phyloP scores from a whole-genome alignment of 805 yeast genomes.

The Candida qinlingensis region DNA sequence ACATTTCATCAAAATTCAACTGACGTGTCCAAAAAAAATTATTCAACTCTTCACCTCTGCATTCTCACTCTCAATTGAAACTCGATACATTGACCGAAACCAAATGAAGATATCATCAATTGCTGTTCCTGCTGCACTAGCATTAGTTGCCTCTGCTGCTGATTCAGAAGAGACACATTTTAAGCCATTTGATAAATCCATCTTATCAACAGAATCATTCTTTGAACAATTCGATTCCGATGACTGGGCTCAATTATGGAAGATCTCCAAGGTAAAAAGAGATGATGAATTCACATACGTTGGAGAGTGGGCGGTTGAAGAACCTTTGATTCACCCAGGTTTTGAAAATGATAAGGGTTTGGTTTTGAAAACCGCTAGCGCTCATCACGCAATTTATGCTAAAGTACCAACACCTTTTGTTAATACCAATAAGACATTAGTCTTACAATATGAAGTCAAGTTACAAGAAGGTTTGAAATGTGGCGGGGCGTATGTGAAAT shows the following conservation, averaged over 20 bases:
- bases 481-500: constrained; percentile 87
- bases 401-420: constrained; percentile 51
- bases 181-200: constrained; percentile 31
- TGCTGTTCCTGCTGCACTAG: constrained; percentile 21
- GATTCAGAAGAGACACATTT: constrained; percentile 25
- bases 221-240: constrained; percentile 58
- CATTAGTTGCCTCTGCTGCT: constrained; percentile 16
- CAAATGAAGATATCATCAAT: constrained; percentile 21
- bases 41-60: too few relatives aligned
- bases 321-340: constrained; percentile 52
- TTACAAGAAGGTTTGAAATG: constrained; percentile 73
- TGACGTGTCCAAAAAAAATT: too few relatives aligned
- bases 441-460: constrained; percentile 86
- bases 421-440: constrained; percentile 61
- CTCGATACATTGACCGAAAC: too few relatives aligned
- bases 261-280: constrained; percentile 50
- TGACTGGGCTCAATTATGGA: constrained; percentile 44
- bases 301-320: constrained; percentile 77
- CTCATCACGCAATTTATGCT: constrained; percentile 77
- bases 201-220: constrained; percentile 40
- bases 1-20: too few relatives aligned
- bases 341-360: constrained; percentile 67
- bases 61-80: too few relatives aligned
- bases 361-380: constrained; percentile 69
- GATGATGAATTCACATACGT: constrained; percentile 52